Base-by-base conservation (phyloP, 192 early-diverging fungal genomes). In the Lobosporangium transversale region DNA sequence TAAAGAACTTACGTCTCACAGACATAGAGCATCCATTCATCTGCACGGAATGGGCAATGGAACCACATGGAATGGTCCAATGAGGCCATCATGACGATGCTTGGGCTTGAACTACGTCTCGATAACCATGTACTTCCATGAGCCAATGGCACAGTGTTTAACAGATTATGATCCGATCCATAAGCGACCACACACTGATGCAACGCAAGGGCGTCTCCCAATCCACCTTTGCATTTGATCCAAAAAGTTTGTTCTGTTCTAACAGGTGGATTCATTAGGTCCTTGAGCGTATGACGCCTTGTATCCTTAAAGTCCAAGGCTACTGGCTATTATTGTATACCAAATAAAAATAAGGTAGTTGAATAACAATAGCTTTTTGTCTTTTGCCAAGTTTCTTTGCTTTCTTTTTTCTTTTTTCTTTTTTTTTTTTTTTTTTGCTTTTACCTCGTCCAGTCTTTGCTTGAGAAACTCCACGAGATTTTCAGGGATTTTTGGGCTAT, bases 41-140 rank as follows among this genome's bases (percentile, higher is more conserved):
- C 94, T 9, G 93, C 91, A 21, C 91, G 74, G 78, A 93, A 94
- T 1, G 86, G 83, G 29, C 71, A 66, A 70, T 97, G 94, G 80
- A 96, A 98, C 93, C 93, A 98, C 53, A 94, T 87, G 4, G 87
- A 82, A 58, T 91, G 90, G 70, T 92, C 90, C 10, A 92, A 67
- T 26, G 85, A 88, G 5, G 87, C 90, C 63, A 90, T 79, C 85
- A 90, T 87, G 75, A 68, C 24, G 61, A 73, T 69, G 80, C 76
- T 36, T 68, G 80, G 66, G 59, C 76, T 47, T 42, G 61, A 4
- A 45, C 78, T 33, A 79, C 50, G 4, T 51, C 83, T 47, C 81
- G 86, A 44, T 80, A 79, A 36, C 87, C 69, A 57, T 75, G 52
- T 32, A 62, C 69, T 48, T 79, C 86, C 64, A 79, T 85, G 35